Base-by-base conservation (phyloP, 2,329 filamentous ascomycete species). In the Ophiognomonia clavigignenti-juglandacearum region DNA sequence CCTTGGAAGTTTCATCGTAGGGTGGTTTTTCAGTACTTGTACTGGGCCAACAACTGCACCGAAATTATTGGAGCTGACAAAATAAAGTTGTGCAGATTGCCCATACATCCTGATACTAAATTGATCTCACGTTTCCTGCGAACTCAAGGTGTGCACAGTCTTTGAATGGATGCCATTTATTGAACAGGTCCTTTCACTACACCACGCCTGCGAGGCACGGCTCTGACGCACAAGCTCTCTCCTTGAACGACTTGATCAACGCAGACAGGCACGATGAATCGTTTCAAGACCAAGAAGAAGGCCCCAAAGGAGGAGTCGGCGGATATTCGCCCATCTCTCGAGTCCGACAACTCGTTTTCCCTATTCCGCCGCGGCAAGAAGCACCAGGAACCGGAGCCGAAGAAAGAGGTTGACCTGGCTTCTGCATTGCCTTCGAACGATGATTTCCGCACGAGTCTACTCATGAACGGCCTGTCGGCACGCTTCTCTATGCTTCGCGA, bases 401-500 rank as follows among this genome's bases (percentile, higher is more conserved):
- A 83, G 61, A 73, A 71, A 49, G 78, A 88, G 52, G 67, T 96
- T 39, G 85, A 97, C 59, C 71, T 97, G 11, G 65, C 82, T 3
- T 72, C 73, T 11, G 91, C 82, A 1, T 72, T 98, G 3, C 93
- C 93, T 1, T 76, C 90, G 0, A 83, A 73, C 39, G 89, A 97
- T 65, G 85, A 97, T 61, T 97, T 98, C 66, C 82, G 93, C 48
- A 98, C 93, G 4, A 97, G 93, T 72, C 71, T 98, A 49, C 74
- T 98, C 53, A 95, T 98, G 92, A 91, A 89, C 1, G 92, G 91
- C 35, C 76, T 98, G 4, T 97, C 92, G 0, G 89, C 91, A 11
- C 83, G 93, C 6, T 98, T 98, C 65, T 97, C 92, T 57, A 97
- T 97, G 92, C 72, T 97, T 26, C 77, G 89, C 59, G 92, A 96